Conservation (phyloP, 345 rosid genomes). For the Firmiana major region DNA sequence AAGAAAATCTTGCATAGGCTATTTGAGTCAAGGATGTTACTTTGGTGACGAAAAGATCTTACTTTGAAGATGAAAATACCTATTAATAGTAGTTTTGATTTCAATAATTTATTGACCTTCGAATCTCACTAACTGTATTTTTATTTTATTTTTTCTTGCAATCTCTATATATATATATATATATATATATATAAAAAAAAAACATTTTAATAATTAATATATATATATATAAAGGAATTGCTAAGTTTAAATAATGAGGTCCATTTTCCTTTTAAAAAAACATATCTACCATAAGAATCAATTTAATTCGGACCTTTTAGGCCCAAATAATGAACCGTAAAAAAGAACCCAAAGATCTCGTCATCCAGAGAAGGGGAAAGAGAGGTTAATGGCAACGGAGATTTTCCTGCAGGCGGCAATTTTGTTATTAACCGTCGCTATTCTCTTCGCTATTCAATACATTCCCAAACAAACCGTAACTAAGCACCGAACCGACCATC, state of each 20-base stretch:
- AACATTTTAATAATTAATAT: too few relatives aligned
- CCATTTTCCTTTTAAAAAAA: background rate
- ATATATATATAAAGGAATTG: background rate
- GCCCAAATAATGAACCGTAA: background rate
- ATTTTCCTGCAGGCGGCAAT: constrained; percentile 22
- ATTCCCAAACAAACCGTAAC: constrained; percentile 22
- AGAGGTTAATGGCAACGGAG: constrained; percentile 17
- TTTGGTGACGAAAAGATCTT: too few relatives aligned
- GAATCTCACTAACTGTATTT: too few relatives aligned
- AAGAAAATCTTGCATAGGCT: too few relatives aligned
- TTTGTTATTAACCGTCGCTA: constrained; percentile 23
- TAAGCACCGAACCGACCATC: constrained; percentile 30
- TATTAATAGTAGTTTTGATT: too few relatives aligned
- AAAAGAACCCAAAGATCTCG: background rate
- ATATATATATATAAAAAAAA: too few relatives aligned
- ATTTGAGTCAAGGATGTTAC: too few relatives aligned
- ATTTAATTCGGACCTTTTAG: background rate
- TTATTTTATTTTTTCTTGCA: too few relatives aligned
- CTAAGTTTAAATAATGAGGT: background rate
- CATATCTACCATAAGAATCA: background rate
- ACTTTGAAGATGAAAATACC: too few relatives aligned
- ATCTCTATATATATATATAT: too few relatives aligned
- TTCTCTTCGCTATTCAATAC: constrained; percentile 21
- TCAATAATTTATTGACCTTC: too few relatives aligned
- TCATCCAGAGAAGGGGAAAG: background rate